Conservation (phyloP, 2,329 filamentous ascomycete species). For the Paramyrothecium roridum region DNA sequence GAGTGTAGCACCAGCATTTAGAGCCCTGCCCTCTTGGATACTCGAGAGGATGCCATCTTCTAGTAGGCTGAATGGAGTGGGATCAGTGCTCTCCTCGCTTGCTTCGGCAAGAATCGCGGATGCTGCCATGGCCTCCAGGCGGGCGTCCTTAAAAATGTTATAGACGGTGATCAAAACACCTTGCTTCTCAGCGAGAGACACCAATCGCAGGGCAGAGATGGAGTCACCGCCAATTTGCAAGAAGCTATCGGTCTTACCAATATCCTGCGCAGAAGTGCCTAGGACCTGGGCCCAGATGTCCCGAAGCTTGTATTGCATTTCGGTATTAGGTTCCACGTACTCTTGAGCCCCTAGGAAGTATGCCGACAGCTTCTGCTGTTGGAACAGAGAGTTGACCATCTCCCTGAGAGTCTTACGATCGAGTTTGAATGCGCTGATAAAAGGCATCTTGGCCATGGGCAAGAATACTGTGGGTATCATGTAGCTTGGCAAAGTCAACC, state of each 20-base stretch:
- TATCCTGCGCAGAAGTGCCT: constrained; percentile 18
- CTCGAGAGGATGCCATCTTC: neutral
- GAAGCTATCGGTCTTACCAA: constrained; percentile 33
- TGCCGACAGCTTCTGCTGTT: constrained; percentile 1
- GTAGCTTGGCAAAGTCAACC: constrained; percentile 7
- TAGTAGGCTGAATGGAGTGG: neutral
- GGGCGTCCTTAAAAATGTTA: constrained; percentile 35
- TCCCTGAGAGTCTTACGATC: constrained; percentile 6
- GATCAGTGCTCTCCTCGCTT: neutral
- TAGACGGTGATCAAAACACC: constrained; percentile 36
- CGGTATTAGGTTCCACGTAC: constrained; percentile 20
- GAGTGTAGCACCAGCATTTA: neutral
- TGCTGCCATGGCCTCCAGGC: constrained; percentile 35
- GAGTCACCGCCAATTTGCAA: constrained; percentile 43
- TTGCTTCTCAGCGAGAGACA: constrained; percentile 30
- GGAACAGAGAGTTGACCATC: constrained; percentile 1
- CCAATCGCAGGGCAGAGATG: constrained; percentile 41
- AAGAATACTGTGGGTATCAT: constrained; percentile 11
- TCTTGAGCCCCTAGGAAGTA: neutral
- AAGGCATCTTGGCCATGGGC: constrained; percentile 8
- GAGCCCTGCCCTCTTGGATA: neutral
- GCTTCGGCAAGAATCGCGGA: neutral
- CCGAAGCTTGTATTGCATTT: constrained; percentile 29
- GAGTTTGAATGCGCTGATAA: constrained; percentile 11
- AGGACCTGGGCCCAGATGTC: constrained; percentile 29